phyloP scores from a whole-genome alignment of 2,329 filamentous ascomycete genomes.

The Curvularia spicifera region DNA sequence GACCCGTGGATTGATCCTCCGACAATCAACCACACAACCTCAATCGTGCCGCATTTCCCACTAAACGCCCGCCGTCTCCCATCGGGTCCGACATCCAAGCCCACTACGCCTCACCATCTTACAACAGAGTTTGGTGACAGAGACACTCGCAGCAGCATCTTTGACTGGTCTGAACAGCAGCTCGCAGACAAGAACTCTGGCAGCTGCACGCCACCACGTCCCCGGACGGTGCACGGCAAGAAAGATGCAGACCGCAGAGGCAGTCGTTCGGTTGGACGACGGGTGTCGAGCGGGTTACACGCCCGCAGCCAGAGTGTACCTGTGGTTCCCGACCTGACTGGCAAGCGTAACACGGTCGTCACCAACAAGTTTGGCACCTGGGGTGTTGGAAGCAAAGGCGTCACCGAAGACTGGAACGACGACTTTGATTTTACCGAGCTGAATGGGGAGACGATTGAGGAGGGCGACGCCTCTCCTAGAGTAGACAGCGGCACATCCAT shows the following conservation, averaged over 20 bases:
- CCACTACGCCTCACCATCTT: slow-evolving; percentile 49
- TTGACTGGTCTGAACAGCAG: slow-evolving; percentile 77
- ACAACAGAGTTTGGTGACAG: slow-evolving; percentile 48
- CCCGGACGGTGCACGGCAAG: slow-evolving; percentile 78
- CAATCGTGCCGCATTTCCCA: slow-evolving; percentile 43
- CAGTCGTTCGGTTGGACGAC: slow-evolving; percentile 70
- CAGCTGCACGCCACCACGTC: slow-evolving; percentile 66
- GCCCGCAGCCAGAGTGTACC: slow-evolving; percentile 83
- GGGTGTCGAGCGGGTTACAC: slow-evolving; percentile 72
- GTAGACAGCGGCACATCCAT: slow-evolving; percentile 60
- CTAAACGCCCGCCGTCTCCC: slow-evolving; percentile 40
- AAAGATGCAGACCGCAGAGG: slow-evolving; percentile 74
- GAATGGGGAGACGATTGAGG: slow-evolving; percentile 48
- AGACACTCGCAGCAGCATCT: slow-evolving; percentile 68
- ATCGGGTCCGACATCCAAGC: slow-evolving; percentile 45
- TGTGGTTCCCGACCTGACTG: slow-evolving; percentile 65
- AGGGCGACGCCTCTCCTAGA: slow-evolving; percentile 48
- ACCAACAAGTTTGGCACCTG: slow-evolving; percentile 80
- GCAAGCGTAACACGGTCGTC: slow-evolving; percentile 61
- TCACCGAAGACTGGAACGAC: slow-evolving; percentile 88
- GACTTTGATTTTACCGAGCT: slow-evolving; percentile 79
- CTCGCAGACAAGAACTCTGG: slow-evolving; percentile 66
- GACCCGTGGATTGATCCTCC: slow-evolving; percentile 51
- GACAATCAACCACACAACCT: slow-evolving; percentile 40
- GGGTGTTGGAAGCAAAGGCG: slow-evolving; percentile 78